Conservation (phyloP, 106 monocot genomes). For the Posidonia australis region DNA sequence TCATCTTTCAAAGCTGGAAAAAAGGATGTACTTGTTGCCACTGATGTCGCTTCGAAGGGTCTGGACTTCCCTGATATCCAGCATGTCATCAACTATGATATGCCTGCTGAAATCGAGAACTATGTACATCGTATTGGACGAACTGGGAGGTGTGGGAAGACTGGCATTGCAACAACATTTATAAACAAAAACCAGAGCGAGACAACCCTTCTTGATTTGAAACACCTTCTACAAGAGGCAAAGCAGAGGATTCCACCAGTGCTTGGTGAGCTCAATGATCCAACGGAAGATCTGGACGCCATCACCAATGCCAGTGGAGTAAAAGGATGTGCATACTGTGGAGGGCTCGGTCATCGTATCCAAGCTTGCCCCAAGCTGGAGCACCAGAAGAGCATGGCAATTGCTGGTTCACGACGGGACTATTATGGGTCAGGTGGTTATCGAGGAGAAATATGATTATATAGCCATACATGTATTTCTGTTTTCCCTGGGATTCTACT, state of each 20-base stretch:
- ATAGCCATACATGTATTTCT: no score
- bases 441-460: slow-evolving; percentile 57
- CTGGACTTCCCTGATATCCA: slow-evolving; percentile 94
- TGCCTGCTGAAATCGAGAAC: slow-evolving; percentile 97
- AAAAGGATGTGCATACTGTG: slow-evolving; percentile 92
- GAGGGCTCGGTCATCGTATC: slow-evolving; percentile 86
- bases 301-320: slow-evolving; percentile 70
- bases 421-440: slow-evolving; percentile 92
- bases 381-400: slow-evolving; percentile 81
- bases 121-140: slow-evolving; percentile 89
- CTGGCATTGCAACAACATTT: slow-evolving; percentile 87
- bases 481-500: no score
- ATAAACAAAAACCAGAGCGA: slow-evolving; percentile 99
- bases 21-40: slow-evolving; percentile 94
- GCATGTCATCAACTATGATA: slow-evolving; percentile 93
- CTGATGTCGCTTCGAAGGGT: slow-evolving; percentile 94
- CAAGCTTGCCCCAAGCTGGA: slow-evolving; percentile 80
- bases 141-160: slow-evolving; percentile 89
- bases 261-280: slow-evolving; percentile 75
- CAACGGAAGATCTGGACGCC: slow-evolving; percentile 63
- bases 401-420: slow-evolving; percentile 80
- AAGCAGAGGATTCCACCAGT: slow-evolving; percentile 96
- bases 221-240: slow-evolving; percentile 83
- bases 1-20: slow-evolving; percentile 65
- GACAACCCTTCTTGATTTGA: slow-evolving; percentile 84